Evolutionary conservation across 371 early-diverging fungal genomes (phyloP), one percentile per base, ranked within the genome.

Genomic region (Rhizopus delemar): DNA sequence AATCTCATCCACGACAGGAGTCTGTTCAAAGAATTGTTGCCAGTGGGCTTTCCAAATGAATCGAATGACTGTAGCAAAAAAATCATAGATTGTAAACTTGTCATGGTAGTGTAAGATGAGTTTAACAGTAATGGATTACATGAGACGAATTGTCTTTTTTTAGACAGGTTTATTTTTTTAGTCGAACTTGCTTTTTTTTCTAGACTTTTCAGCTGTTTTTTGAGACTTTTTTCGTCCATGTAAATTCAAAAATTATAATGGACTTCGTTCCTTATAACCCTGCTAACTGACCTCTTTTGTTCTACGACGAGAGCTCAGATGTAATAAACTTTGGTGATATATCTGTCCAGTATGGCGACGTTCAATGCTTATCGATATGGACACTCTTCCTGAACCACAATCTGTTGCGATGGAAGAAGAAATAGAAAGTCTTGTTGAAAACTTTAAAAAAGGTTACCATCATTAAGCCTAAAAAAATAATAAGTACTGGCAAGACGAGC

Each of bases 281-380:
- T 46, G 46, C 15, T 46, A 46, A 46, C 15, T 0, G 46, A 46
- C 12, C 15, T 46, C 8, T 46, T 46, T 46, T 46, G 12, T 46
- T 46, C 5, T 46, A 46, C 8, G 5, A 15, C 15, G 16, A 46
- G 46, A 50, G 50, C 50, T 50, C 33, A 50, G 50, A 50, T 50
- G 50, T 4, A n/a, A 50, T 46, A 46, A 46, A 33, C 12, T 31
- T 50, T 50, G 50, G 33, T 50, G 31, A 52, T 41, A 53, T 53
- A 53, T 53, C 53, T 32, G 41, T 9, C 53, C 31, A 53, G 41
- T 41, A 53, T 53, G 53, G 41, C 41, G 53, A 39, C 2, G 15
- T 53, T 53, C 53, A 41, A 53, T 53, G 53, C 53, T 53, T 16
- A 41, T 53, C 32, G 53, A 53, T 53, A 32, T 53, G 41, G 39